Evolutionary conservation across 78 protist genomes (phyloP).

Genomic region (Creolimax fragrantissima): DNA sequence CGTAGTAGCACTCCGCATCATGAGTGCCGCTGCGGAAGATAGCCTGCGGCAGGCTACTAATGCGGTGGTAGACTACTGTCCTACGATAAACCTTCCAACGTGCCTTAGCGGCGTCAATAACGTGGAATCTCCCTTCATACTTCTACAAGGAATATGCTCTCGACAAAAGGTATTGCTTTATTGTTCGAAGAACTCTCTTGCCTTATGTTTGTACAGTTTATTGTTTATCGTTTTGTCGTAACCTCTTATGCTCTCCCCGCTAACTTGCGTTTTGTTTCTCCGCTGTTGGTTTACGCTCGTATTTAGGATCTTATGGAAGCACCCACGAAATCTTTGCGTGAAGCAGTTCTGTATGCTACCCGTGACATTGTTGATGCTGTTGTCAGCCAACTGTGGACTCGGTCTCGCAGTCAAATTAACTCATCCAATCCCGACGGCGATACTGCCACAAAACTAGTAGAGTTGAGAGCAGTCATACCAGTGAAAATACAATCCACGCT

Average conservation of each 20-base stretch:
- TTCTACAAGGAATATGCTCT: neutral
- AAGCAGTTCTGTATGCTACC: neutral
- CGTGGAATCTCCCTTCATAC: neutral
- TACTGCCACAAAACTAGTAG: neutral
- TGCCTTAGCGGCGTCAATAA: neutral
- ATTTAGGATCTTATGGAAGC: neutral
- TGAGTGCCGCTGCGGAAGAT: neutral
- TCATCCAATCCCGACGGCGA: neutral
- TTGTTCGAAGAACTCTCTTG: neutral
- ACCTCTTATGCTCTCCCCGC: neutral
- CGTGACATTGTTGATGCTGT: neutral
- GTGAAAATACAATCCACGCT: neutral
- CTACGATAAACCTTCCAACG: neutral
- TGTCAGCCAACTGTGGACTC: neutral
- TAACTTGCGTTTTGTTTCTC: neutral
- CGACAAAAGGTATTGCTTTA: neutral
- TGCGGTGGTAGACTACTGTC: neutral
- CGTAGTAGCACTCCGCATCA: neutral
- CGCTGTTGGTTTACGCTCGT: too few species aligned
- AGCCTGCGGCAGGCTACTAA: neutral
- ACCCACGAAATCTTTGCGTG: neutral
- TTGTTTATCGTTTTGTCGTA: neutral
- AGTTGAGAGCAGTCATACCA: neutral
- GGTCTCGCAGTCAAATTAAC: neutral
- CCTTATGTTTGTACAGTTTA: neutral